Evolutionary conservation across 352 stramenopile genomes (phyloP).

Genomic region (Pythium aristosporum): DNA sequence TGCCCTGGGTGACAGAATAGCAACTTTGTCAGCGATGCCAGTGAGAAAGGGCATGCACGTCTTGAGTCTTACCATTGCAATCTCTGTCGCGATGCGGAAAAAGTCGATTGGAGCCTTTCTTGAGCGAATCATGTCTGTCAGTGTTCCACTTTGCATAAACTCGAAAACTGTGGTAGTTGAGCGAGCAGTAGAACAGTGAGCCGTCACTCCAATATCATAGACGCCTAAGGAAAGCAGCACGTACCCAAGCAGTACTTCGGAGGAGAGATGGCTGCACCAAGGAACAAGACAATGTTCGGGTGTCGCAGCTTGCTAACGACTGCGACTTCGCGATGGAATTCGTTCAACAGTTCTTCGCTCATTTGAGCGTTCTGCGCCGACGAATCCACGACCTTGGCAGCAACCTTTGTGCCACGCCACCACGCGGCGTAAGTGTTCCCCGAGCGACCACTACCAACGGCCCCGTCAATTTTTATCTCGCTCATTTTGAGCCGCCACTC

Average conservation of each 20-base stretch:
- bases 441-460: constrained; percentile 68
- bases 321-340: constrained; percentile 83
- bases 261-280: constrained; percentile 73
- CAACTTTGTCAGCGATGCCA: constrained; percentile 5
- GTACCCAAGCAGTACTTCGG: constrained; percentile 81
- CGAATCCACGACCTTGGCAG: constrained; percentile 76
- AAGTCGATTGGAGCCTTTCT: constrained; percentile 73
- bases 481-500: constrained; percentile 79
- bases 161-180: constrained; percentile 60
- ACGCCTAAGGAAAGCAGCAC: constrained; percentile 13
- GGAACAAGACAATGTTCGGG: constrained; percentile 86
- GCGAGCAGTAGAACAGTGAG: neutral
- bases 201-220: neutral
- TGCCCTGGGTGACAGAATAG: constrained; percentile 43
- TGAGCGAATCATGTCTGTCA: constrained; percentile 80
- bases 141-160: constrained; percentile 86
- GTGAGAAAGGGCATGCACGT: too few species aligned
- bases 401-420: constrained; percentile 80
- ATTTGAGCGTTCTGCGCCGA: constrained; percentile 64
- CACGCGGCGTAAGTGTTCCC: constrained; percentile 78
- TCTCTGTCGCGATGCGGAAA: constrained; percentile 71
- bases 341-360: constrained; percentile 78
- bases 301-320: constrained; percentile 85
- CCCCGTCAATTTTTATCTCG: constrained; percentile 71
- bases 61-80: constrained; percentile 61